These are phyloP conservation scores for Colletotrichum noveboracense DNA, from an alignment of 2,329 filamentous ascomycete species.

Conservation along the genomic window DNA sequence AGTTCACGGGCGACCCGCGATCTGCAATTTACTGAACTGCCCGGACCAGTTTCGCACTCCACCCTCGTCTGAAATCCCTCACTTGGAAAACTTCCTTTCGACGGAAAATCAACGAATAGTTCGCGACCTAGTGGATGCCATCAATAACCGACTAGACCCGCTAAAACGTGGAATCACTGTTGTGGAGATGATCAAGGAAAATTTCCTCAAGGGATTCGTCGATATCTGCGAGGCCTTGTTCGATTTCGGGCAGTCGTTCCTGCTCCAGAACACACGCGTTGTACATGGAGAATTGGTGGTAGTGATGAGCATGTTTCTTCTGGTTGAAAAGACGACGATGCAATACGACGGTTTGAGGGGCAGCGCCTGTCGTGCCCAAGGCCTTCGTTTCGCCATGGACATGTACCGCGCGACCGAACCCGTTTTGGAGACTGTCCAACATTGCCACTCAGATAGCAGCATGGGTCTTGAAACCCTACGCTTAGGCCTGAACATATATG, in stretches of 20 bases:
- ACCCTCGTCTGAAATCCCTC: neutral
- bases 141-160: neutral
- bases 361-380: neutral
- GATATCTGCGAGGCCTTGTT: neutral
- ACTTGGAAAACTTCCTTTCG: neutral
- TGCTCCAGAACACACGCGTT: accelerated
- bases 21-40: accelerated
- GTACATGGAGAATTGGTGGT: neutral
- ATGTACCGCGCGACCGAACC: accelerated
- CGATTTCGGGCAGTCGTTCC: neutral
- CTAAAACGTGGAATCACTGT: neutral
- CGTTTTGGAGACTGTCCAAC: neutral
- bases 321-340: accelerated
- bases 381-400: neutral
- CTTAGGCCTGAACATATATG: accelerated
- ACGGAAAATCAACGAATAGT: accelerated
- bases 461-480: accelerated
- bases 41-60: neutral
- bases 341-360: accelerated
- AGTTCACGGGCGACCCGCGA: neutral
- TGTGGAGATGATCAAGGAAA: neutral
- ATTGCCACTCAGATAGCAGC: accelerated
- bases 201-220: accelerated
- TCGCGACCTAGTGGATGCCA: neutral
- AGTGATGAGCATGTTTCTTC: neutral